Percentiles rank a stretch among this genome's conserved stretches.
phyloP scores from a whole-genome alignment of 768 basidiomycete genomes.

The Cystofilobasidium macerans region DNA sequence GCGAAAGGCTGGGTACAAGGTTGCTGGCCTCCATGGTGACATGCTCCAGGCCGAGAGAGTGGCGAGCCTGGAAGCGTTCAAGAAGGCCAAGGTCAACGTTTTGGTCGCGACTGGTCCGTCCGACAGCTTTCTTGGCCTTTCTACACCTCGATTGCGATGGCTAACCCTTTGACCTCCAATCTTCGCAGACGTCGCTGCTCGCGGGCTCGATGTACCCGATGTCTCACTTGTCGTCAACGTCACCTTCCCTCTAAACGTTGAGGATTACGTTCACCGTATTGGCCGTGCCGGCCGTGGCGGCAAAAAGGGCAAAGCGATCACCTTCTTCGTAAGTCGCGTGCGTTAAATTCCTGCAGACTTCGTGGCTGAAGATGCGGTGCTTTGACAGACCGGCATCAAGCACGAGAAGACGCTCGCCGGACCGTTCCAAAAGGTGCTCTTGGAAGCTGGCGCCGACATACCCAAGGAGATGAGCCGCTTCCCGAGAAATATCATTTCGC shows the following conservation, averaged over 20 bases:
- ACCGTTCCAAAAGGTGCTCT: conserved; percentile 77
- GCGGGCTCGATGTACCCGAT: conserved; percentile 93
- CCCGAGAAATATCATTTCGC: conserved; percentile 71
- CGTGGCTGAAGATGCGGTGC: background rate
- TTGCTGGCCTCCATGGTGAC: conserved; percentile 80
- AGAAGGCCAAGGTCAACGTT: conserved; percentile 63
- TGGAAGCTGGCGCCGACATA: conserved; percentile 63
- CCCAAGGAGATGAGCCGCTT: conserved; percentile 68
- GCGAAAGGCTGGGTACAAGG: conserved; percentile 58
- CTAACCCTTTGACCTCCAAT: background rate
- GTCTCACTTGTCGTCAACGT: conserved; percentile 92
- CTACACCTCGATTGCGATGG: background rate
- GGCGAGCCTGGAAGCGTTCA: conserved; percentile 75
- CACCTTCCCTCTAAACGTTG: conserved; percentile 88
- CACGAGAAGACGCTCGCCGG: conserved; percentile 81
- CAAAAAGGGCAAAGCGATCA: conserved; percentile 24
- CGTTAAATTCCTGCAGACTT: background rate
- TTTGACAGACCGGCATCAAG: conserved; percentile 57
- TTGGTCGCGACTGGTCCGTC: conserved; percentile 60
- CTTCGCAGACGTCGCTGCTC: conserved; percentile 75
- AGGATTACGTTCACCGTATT: conserved; percentile 28
- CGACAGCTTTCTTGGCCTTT: background rate
- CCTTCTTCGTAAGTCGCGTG: conserved; percentile 25
- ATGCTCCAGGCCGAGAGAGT: conserved; percentile 73
- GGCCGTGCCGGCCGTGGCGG: conserved; percentile 27